Base-by-base conservation (phyloP, 495 filamentous ascomycete species). In the Tuber aestivum region DNA sequence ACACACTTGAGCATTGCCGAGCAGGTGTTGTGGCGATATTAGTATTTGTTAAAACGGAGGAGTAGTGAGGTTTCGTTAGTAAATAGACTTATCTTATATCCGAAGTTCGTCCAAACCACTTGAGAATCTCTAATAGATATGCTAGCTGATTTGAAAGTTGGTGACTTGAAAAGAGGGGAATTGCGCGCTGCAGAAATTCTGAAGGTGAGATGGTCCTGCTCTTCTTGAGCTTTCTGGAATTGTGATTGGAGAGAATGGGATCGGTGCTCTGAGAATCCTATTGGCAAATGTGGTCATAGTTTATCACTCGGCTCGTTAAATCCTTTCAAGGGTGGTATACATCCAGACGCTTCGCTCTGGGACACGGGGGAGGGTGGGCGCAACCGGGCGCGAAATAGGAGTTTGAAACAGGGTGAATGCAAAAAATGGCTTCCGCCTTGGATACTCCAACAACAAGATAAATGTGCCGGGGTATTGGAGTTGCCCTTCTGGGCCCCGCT, bases 211-310 rank as follows among this genome's bases (percentile, higher is more conserved):
- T 27, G 3, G 6, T 65, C 10, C 9, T 56, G 14, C 1, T 0
- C 56, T 32, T 65, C 56, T 18, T 65, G 56, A 65, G n/a, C n/a
- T 65, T 65, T 65, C 56, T 65, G n/a, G 56, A 65, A 32, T 61
- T 27, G n/a, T 14, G 50, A 12, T 27, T 61, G 9, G 23, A 12
- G n/a, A 61, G 50, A 61, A 61, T n/a, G n/a, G n/a, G 12, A 27
- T 27, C 0, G 50, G 7, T 61, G 14, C 27, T 8, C 21, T 61
- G 12, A 8, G 50, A 27, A 27, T 65, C 32, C 56, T 0, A 56
- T 56, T 32, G 56, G 56, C 4, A n/a, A 56, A 6, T 9, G 9
- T 18, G n/a, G 27, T 65, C 56, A 65, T 32, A 18, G n/a, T 32
- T 65, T 65, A 32, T 65, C 56, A 65, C 56, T 65, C 56, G 10